These are phyloP conservation scores for Bertia moriformis DNA, from an alignment of 2,329 filamentous ascomycete species.

Conservation along the genomic window DNA sequence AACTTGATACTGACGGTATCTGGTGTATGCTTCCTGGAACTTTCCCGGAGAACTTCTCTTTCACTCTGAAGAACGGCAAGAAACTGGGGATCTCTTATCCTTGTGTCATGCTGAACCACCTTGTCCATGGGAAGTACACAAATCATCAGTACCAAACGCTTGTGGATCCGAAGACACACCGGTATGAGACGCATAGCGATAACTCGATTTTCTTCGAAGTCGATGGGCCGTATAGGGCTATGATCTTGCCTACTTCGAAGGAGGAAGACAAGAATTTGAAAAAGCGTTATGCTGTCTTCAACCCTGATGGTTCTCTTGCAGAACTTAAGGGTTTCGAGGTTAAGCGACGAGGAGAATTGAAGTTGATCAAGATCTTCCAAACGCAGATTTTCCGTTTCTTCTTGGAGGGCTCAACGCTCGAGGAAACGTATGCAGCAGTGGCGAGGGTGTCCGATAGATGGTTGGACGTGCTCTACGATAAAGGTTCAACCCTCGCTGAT, in stretches of 20 bases:
- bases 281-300: slow-evolving; percentile 97
- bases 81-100: slow-evolving; percentile 94
- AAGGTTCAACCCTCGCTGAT: slow-evolving; percentile 78
- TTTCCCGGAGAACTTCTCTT: slow-evolving; percentile 90
- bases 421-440: slow-evolving; percentile 80
- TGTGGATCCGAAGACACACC: slow-evolving; percentile 63
- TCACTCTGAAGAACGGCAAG: slow-evolving; percentile 90
- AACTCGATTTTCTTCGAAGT: slow-evolving; percentile 99
- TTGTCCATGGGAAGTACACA: slow-evolving; percentile 87
- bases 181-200: slow-evolving; percentile 92
- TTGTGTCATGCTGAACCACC: slow-evolving; percentile 96
- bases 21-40: slow-evolving; percentile 97
- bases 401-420: slow-evolving; percentile 72
- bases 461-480: slow-evolving; percentile 85
- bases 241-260: slow-evolving; percentile 93
- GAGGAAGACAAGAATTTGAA: slow-evolving; percentile 99
- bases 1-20: slow-evolving; percentile 95
- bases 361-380: slow-evolving; percentile 99
- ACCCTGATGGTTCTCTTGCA: slow-evolving; percentile 86
- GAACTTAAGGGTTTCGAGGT: slow-evolving; percentile 96
- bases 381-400: slow-evolving; percentile 99
- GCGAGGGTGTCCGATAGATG: slow-evolving; percentile 91
- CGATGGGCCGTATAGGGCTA: slow-evolving; percentile 90
- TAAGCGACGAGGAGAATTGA: slow-evolving; percentile 91
- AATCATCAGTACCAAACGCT: slow-evolving; percentile 96